Percentiles rank a stretch among this genome's conserved stretches.
Conservation (phyloP, 306 rosid genomes). For the Cyamopsis tetragonoloba region DNA sequence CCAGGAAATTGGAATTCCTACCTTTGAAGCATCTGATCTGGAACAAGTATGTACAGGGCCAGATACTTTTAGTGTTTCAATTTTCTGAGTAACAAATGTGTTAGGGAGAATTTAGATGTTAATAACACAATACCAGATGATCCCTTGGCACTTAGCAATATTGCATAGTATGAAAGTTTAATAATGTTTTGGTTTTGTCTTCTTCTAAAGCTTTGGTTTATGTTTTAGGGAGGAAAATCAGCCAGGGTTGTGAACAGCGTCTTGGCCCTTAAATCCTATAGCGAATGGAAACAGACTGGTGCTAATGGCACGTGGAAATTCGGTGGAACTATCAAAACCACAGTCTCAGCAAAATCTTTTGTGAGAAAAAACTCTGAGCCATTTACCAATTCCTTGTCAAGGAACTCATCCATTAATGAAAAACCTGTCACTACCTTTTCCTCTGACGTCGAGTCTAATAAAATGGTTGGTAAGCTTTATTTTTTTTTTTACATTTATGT, state of each 20-base stretch:
- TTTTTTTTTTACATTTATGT: constrained; percentile 22
- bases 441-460: constrained; percentile 58
- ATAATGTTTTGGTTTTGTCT: not conserved
- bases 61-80: not conserved
- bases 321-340: constrained; percentile 73
- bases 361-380: constrained; percentile 84
- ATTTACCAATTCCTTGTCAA: constrained; percentile 70
- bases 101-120: constrained; percentile 1
- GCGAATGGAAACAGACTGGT: constrained; percentile 86
- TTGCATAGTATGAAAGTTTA: not conserved
- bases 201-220: constrained; percentile 5
- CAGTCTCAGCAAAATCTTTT: constrained; percentile 50
- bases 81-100: not conserved
- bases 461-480: constrained; percentile 73
- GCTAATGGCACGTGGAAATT: constrained; percentile 83
- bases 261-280: constrained; percentile 80
- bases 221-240: constrained; percentile 80
- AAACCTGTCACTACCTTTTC: constrained; percentile 37
- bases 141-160: not conserved
- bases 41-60: constrained; percentile 71
- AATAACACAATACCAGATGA: not conserved
- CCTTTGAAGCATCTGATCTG: constrained; percentile 92
- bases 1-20: constrained; percentile 80
- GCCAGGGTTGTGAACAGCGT: constrained; percentile 72
- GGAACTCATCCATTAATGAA: constrained; percentile 62